These are phyloP conservation scores for Lolium rigidum DNA, from an alignment of 176 grass and related monocot species.

Conservation along the genomic window DNA sequence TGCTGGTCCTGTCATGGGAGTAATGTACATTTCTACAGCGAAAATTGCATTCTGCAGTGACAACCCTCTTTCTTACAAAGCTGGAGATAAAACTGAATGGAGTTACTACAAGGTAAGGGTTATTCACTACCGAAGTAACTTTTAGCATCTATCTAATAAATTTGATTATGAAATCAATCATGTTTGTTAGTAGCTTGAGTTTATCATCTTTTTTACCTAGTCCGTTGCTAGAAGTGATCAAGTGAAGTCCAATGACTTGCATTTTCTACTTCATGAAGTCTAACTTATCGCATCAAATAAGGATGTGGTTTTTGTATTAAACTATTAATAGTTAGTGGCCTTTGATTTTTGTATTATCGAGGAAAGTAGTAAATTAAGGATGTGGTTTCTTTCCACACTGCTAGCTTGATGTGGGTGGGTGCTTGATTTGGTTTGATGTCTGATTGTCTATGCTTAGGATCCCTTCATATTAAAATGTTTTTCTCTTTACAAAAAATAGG, in stretches of 20 bases:
- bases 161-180: background rate
- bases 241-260: background rate
- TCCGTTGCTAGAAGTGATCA: background rate
- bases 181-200: background rate
- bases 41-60: slow-evolving; percentile 93
- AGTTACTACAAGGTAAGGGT: slow-evolving; percentile 83
- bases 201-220: slow-evolving; percentile 1
- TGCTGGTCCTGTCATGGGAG: slow-evolving; percentile 94
- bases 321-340: background rate
- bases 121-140: background rate
- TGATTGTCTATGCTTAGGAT: background rate
- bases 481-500: slow-evolving; percentile 50
- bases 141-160: slow-evolving; percentile 25
- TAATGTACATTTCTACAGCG: slow-evolving; percentile 88
- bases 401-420: background rate
- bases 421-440: slow-evolving; percentile 15
- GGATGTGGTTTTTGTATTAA: too few species aligned
- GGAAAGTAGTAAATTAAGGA: background rate
- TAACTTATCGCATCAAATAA: background rate
- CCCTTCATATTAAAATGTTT: slow-evolving; percentile 7
- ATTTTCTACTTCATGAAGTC: slow-evolving; percentile 11
- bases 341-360: background rate
- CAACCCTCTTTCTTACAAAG: slow-evolving; percentile 90
- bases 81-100: slow-evolving; percentile 87
- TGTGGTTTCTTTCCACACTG: too few species aligned